Conservation (phyloP, 2,329 filamentous ascomycete genomes). For the Allantophomopsis cytisporea region DNA sequence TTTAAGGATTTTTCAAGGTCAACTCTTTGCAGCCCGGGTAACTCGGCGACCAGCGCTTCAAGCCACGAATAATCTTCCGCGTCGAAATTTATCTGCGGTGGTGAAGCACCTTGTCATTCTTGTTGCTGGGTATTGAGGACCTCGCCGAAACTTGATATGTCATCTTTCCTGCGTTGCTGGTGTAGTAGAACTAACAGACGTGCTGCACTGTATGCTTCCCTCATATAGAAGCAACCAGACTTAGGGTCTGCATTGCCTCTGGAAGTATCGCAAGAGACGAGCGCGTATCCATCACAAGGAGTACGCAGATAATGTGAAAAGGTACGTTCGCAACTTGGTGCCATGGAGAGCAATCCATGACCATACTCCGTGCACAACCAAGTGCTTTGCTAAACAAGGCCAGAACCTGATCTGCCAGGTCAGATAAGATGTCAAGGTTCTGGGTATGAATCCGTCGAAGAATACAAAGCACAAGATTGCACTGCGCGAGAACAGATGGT, state of each 20-base stretch:
- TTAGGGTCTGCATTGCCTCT: slow-evolving; percentile 34
- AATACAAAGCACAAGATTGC: slow-evolving; percentile 40
- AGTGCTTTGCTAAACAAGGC: slow-evolving; percentile 29
- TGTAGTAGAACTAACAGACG: slow-evolving; percentile 37
- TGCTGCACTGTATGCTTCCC: slow-evolving; percentile 39
- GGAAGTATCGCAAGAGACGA: slow-evolving; percentile 31
- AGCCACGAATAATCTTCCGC: slow-evolving; percentile 25
- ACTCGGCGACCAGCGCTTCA: slow-evolving; percentile 27
- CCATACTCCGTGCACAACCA: slow-evolving; percentile 29
- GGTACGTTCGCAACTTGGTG: slow-evolving; percentile 46
- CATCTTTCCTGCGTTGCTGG: slow-evolving; percentile 33
- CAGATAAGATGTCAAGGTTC: slow-evolving; percentile 27
- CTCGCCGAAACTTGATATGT: slow-evolving; percentile 21
- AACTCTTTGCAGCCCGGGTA: slow-evolving; percentile 6
- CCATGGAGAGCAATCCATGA: slow-evolving; percentile 33
- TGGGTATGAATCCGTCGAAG: slow-evolving; percentile 37
- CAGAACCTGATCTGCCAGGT: slow-evolving; percentile 26
- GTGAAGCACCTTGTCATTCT: too few relatives aligned
- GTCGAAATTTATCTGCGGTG: slow-evolving; percentile 4
- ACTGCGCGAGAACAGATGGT: slow-evolving; percentile 32
- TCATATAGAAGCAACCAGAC: slow-evolving; percentile 26
- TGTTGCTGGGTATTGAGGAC: background rate
- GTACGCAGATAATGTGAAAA: slow-evolving; percentile 41
- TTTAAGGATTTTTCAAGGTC: slow-evolving; percentile 15
- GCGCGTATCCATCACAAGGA: slow-evolving; percentile 38